A percentile compares a stretch with the other conserved stretches of the same genome.
Conservation (phyloP, 495 filamentous ascomycete species). For the Xylaria flabelliformis region DNA sequence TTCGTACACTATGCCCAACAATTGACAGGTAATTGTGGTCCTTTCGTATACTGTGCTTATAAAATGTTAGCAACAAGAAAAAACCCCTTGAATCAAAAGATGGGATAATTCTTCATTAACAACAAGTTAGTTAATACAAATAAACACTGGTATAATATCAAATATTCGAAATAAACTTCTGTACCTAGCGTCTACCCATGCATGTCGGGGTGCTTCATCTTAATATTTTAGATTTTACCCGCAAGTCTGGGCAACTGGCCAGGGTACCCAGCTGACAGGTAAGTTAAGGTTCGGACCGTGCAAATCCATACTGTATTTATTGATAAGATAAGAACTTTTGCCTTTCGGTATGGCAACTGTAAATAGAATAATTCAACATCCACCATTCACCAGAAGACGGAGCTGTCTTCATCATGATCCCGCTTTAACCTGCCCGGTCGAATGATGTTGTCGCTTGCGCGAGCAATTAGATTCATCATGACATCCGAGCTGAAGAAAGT, state of each 20-base stretch:
- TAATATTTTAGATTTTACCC: neutral
- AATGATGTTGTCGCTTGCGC: constrained; percentile 32
- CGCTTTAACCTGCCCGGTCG: neutral
- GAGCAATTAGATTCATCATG: constrained; percentile 54
- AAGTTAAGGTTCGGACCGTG: neutral
- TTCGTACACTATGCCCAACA: neutral
- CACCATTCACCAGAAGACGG: constrained; percentile 12
- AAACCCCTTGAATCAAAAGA: neutral
- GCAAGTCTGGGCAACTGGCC: neutral
- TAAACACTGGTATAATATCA: neutral
- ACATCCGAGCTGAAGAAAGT: constrained; percentile 64
- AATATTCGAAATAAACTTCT: neutral
- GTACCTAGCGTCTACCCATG: neutral
- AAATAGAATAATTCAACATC: neutral
- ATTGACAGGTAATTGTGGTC: neutral
- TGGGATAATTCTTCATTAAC: neutral
- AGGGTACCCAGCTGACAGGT: neutral
- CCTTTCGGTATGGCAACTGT: neutral
- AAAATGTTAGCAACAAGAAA: neutral
- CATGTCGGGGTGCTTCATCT: neutral
- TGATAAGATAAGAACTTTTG: constrained; percentile 19
- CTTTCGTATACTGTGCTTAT: neutral
- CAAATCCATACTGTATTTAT: neutral
- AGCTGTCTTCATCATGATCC: constrained; percentile 7
- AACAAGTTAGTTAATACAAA: neutral